A percentile compares a stretch with the other conserved stretches of the same genome.
phyloP scores from a whole-genome alignment of 768 basidiomycete genomes.

The Phanerochaete sordida region DNA sequence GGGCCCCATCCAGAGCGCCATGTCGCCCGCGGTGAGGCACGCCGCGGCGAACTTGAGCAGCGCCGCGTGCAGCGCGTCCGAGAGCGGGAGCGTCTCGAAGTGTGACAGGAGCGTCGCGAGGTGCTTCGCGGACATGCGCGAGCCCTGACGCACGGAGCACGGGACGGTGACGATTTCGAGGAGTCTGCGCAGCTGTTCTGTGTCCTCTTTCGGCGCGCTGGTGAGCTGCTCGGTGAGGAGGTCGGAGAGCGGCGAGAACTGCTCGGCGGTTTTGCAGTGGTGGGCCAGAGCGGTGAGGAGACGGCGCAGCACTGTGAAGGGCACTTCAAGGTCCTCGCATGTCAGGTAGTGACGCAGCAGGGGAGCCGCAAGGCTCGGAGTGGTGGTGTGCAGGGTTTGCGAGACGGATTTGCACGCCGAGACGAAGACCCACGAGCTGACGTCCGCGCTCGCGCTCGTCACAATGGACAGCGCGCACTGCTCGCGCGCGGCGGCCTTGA shows the following conservation, averaged over 20 bases:
- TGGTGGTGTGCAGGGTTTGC: conserved; percentile 75
- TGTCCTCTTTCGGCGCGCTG: conserved; percentile 14
- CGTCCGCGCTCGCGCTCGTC: conserved; percentile 44
- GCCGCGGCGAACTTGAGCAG: conserved; percentile 32
- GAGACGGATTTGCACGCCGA: conserved; percentile 88
- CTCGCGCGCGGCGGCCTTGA: conserved; percentile 59
- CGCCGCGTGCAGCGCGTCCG: conserved; percentile 24
- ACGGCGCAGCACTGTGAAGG: conserved; percentile 61
- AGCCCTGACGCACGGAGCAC: conserved; percentile 67
- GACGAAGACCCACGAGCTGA: conserved; percentile 70
- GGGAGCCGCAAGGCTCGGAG: conserved; percentile 56
- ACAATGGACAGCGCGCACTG: conserved; percentile 55
- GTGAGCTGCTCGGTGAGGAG: conserved; percentile 42
- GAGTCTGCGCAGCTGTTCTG: conserved; percentile 45
- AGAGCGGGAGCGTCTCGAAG: conserved; percentile 26
- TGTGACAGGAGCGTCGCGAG: conserved; percentile 32
- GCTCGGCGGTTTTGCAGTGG: conserved; percentile 69
- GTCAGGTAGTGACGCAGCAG: conserved; percentile 56
- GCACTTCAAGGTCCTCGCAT: conserved; percentile 34
- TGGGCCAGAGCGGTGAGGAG: conserved; percentile 79
- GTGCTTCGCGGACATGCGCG: conserved; percentile 49
- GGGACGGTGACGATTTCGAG: conserved; percentile 55
- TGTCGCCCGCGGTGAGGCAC: conserved; percentile 39
- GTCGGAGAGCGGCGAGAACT: conserved; percentile 57
- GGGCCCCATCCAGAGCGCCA: conserved; percentile 33